phyloP scores from a whole-genome alignment of 2,329 filamentous ascomycete species.

The Pseudogymnoascus sp. region DNA sequence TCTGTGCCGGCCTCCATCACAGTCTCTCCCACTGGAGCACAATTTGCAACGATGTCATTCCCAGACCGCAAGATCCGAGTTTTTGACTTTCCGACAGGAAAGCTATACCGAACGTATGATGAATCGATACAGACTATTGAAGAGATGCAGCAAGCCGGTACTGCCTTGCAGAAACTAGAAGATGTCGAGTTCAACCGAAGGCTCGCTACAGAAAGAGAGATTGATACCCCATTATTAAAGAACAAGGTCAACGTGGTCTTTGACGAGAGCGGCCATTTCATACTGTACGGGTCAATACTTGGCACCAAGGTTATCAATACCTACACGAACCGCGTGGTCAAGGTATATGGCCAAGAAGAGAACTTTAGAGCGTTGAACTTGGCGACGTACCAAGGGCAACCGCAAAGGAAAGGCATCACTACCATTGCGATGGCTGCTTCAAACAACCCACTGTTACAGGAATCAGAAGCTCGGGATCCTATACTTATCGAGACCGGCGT shows the following conservation, averaged over 20 bases:
- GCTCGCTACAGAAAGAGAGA: conserved; percentile 75
- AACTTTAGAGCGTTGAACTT: conserved; percentile 76
- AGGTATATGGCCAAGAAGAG: conserved; percentile 85
- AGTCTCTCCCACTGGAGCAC: conserved; percentile 76
- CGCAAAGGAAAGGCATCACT: conserved; percentile 85
- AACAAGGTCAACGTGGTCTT: conserved; percentile 81
- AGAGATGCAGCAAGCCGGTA: conserved; percentile 94
- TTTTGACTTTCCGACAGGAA: conserved; percentile 85
- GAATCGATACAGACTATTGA: conserved; percentile 84
- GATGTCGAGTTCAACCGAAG: conserved; percentile 87
- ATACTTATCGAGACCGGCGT: conserved; percentile 79
- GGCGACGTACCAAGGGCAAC: conserved; percentile 86
- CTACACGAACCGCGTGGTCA: conserved; percentile 84
- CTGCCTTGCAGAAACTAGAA: conserved; percentile 71
- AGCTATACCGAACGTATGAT: conserved; percentile 87
- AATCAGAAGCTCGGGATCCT: conserved; percentile 84
- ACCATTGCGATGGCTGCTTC: conserved; percentile 97
- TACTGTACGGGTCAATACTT: conserved; percentile 85
- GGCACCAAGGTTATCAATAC: conserved; percentile 96
- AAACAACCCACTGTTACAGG: conserved; percentile 83
- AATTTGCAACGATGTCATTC: conserved; percentile 83
- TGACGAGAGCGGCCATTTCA: conserved; percentile 92
- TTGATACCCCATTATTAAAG: conserved; percentile 62
- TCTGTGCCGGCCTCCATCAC: conserved; percentile 73
- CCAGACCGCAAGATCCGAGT: conserved; percentile 89